A percentile compares a stretch with the other conserved stretches of the same genome.
phyloP scores from a whole-genome alignment of 495 filamentous ascomycete genomes.

The Ramalina intermedia region DNA sequence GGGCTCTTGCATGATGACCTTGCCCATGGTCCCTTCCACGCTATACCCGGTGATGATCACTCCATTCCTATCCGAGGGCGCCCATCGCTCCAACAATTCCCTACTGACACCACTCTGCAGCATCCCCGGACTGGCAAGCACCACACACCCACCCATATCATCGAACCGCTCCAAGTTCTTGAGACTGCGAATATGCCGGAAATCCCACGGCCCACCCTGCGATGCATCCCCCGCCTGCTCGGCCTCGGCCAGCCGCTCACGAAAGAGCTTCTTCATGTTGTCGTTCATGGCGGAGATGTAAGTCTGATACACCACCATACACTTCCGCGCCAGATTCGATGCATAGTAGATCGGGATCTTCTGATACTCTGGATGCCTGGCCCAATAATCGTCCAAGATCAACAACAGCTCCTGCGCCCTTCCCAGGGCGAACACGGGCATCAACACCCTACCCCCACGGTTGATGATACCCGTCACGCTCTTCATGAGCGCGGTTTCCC shows the following conservation, averaged over 20 bases:
- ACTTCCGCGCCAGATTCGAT: conserved; percentile 81
- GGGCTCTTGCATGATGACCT: conserved; percentile 82
- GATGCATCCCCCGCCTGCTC: conserved; percentile 57
- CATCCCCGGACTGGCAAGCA: conserved; percentile 97
- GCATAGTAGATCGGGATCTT: conserved; percentile 94
- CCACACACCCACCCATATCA: conserved; percentile 88
- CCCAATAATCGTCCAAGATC: conserved; percentile 96
- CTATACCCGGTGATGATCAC: conserved; percentile 96
- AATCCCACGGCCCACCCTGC: conserved; percentile 88
- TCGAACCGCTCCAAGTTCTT: conserved; percentile 91
- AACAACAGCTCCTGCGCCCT: conserved; percentile 85
- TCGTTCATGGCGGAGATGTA: conserved; percentile 98
- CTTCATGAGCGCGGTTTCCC: conserved; percentile 89
- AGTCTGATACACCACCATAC: conserved; percentile 97
- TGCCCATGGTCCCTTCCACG: conserved; percentile 97
- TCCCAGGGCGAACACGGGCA: conserved; percentile 92
- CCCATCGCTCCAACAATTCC: conserved; percentile 88
- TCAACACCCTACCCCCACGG: conserved; percentile 77
- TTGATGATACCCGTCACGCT: conserved; percentile 79
- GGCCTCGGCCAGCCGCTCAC: conserved; percentile 73
- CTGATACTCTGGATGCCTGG: conserved; percentile 68
- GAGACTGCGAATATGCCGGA: conserved; percentile 76
- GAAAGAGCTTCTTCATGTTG: conserved; percentile 85
- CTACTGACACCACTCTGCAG: conserved; percentile 86
- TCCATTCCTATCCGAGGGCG: conserved; percentile 85